Base-by-base conservation (phyloP, 345 rosid genomes). In the Clarkia xantiana region DNA sequence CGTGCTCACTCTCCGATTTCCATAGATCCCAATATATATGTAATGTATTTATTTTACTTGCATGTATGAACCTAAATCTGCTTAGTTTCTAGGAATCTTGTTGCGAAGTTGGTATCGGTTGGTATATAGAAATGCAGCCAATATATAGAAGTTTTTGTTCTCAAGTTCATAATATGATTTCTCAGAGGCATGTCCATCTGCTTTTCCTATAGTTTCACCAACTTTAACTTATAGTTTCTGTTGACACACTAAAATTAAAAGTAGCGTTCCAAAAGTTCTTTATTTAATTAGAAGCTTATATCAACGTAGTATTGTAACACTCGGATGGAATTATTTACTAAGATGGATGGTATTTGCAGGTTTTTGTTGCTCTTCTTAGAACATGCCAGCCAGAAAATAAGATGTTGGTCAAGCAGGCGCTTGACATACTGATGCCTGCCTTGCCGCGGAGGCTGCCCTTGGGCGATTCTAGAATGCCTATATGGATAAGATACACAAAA, bases 341-440 rank as follows among this genome's bases (percentile, higher is more conserved):
- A 15, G 11, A 18, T 53, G 11, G 8, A 25, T 40, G 16, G n/a
- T 11, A 44, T 42, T 57, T 76, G 66, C 78, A 91, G 98, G 98
- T 91, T 58, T 91, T 91, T 71, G 96, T 91, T 65, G 96, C 98
- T 2, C 98, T 91, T 61, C 96, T 91, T 40, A 78, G 98, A 67
- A 86, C 96, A 38, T 91, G 96, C 79, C 98, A 86, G 66, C 89
- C 94, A 10, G 98, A 91, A 77, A 91, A 91, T 62, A 91, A 86
- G 72, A 69, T 86, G 79, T 63, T 86, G 67, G 98, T 91, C 62
- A 91, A 87, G 80, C 98, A 86, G 76, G 98, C 98, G 25, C 80
- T 91, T 69, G 98, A 91, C 67, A 91, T 91, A 57, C 71, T 91
- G 53, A 91, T 91, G 96, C 98, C 98, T 41, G 94, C 98, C 19